Percentiles rank a stretch among this genome's conserved stretches.
Conservation (phyloP, 495 filamentous ascomycete species). For the Penicillium angulare region DNA sequence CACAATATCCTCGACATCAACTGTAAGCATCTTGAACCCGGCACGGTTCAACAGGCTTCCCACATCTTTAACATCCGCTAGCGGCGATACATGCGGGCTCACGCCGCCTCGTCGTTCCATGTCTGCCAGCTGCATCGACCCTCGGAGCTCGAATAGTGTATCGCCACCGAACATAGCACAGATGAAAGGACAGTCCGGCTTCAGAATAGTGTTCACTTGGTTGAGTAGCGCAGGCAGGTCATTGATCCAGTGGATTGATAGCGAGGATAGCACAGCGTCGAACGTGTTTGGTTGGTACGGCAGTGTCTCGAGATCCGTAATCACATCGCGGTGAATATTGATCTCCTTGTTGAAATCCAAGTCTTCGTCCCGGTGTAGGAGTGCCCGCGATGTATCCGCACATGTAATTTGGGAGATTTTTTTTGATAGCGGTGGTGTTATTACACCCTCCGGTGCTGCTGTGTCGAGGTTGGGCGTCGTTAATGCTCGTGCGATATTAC, state of each 20-base stretch:
- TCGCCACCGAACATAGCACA: constrained; percentile 97
- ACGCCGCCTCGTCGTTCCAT: constrained; percentile 85
- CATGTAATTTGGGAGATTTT: constrained; percentile 71
- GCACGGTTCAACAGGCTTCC: constrained; percentile 82
- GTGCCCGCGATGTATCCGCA: constrained; percentile 71
- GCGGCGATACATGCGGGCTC: constrained; percentile 77
- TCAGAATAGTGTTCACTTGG: constrained; percentile 78
- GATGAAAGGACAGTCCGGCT: constrained; percentile 89
- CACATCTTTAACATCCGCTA: constrained; percentile 90
- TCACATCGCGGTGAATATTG: constrained; percentile 65
- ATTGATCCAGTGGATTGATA: constrained; percentile 97
- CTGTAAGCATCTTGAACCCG: constrained; percentile 92
- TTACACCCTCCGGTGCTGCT: constrained; percentile 41
- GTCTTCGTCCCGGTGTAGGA: constrained; percentile 80
- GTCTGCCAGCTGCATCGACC: constrained; percentile 90
- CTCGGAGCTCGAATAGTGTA: constrained; percentile 89
- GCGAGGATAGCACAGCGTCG: constrained; percentile 82
- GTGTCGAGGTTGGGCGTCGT: constrained; percentile 62
- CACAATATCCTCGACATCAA: constrained; percentile 95
- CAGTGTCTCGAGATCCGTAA: constrained; percentile 65
- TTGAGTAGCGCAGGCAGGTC: constrained; percentile 80
- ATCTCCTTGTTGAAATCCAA: constrained; percentile 74
- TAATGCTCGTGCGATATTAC: constrained; percentile 84
- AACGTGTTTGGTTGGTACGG: constrained; percentile 78
- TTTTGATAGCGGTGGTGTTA: constrained; percentile 60